Base-by-base conservation (phyloP, 495 filamentous ascomycete genomes). In the Pyrenopolyporus hunteri region DNA sequence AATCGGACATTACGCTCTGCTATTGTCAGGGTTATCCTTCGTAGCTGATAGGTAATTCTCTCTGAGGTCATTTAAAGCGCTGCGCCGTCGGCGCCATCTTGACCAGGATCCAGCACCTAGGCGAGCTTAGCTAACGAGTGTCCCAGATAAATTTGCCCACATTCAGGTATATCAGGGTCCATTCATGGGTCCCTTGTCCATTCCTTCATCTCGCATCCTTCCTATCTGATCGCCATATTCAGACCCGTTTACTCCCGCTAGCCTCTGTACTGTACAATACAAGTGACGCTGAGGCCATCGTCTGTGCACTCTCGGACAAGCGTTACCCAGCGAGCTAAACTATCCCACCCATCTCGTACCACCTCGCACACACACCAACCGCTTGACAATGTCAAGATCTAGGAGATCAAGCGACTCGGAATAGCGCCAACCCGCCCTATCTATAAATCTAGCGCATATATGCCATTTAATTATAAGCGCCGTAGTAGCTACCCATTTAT, bases 171-270 rank as follows among this genome's bases (percentile, higher is more conserved):
- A 66, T 66, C 56, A 66, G 63, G 63, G 63, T 66, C 63, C 63
- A 43, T 40, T 48, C 63, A 66, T 57, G 63, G 63, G 57, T 35
- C 63, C 63, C 63, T 42, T 37, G 63, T 57, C 46, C 6, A 56
- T 66, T 59, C 63, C 51, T 60, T 66, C 63, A 66, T 66, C 63
- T 66, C 63, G 57, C 63, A 66, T 66, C 63, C 57, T 66, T 59
- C 63, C 25, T 66, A 66, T 64, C 63, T 66, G 63, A 66, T 66
- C 63, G 55, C 59, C 62, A 65, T 49, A 65, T 51, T 23, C 9
- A 20, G 29, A n/a, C 63, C 55, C 54, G 36, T n/a, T n/a, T n/a
- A n/a, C n/a, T n/a, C 63, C 63, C 56, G 59, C 53, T 43, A 56
- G n/a, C n/a, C 63, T 51, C 56, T 56, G 61, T 59, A 59, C 32